Percentiles rank a stretch among this genome's conserved stretches.
Evolutionary conservation across 2,329 filamentous ascomycete species (phyloP).

Genomic region (Dothistroma pini): DNA sequence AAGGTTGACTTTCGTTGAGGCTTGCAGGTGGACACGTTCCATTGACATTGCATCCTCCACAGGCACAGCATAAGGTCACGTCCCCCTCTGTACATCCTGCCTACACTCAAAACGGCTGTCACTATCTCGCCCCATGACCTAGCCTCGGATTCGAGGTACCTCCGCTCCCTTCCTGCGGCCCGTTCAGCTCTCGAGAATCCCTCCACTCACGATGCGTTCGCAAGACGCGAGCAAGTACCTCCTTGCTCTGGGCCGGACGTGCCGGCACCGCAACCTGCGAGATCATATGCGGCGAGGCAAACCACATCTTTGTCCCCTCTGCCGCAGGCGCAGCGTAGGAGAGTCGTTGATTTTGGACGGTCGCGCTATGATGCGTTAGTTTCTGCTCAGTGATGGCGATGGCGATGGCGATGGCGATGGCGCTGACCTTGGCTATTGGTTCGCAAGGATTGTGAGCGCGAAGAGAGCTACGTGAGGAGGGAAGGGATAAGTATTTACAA

Average conservation of each 20-base stretch:
- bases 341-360: no score
- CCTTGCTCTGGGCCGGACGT: neutral
- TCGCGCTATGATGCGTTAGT: neutral
- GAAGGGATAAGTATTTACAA: no score
- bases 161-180: no score
- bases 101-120: no score
- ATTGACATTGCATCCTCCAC: no score
- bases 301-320: neutral
- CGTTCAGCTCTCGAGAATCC: neutral
- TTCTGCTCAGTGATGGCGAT: neutral
- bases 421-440: neutral
- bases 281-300: neutral
- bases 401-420: neutral
- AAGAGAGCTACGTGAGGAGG: no score
- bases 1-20: neutral
- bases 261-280: neutral
- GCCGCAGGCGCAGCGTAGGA: neutral
- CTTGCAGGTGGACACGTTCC: no score
- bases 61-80: no score
- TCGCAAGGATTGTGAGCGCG: neutral
- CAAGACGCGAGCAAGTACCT: neutral
- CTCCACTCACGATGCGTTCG: neutral
- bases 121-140: no score
- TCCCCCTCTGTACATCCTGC: no score
- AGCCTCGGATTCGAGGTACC: no score